Conservation (phyloP, 345 rosid species). For the Eucalyptus tenuipes region DNA sequence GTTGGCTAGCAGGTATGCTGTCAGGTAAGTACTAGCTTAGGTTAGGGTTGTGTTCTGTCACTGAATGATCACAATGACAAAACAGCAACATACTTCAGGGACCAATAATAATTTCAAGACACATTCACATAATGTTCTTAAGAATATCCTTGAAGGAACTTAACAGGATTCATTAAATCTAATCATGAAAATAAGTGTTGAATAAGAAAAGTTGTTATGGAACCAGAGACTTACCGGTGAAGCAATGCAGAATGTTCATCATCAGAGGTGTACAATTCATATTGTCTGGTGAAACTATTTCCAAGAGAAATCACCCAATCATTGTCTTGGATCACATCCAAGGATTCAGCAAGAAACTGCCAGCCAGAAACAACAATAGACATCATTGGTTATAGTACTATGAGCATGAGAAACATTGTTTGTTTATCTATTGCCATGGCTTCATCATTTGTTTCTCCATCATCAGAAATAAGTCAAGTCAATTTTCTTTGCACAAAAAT, state of each 20-base stretch:
- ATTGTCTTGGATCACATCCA: constrained; percentile 84
- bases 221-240: constrained; percentile 42
- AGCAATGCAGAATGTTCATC: constrained; percentile 92
- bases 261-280: constrained; percentile 54
- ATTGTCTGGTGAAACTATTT: constrained; percentile 75
- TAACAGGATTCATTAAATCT: background rate
- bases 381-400: background rate
- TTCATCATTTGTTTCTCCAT: background rate
- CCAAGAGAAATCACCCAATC: constrained; percentile 87
- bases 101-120: background rate
- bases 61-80: background rate
- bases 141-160: background rate
- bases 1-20: background rate
- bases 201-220: background rate
- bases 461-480: background rate
- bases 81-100: background rate
- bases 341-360: constrained; percentile 93
- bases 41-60: too few species aligned
- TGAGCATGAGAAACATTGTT: background rate
- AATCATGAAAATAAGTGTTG: background rate
- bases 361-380: constrained; percentile 3
- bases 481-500: background rate
- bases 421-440: background rate
- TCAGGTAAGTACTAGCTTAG: too few species aligned
- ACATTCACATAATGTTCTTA: background rate